Conservation (phyloP, 345 rosid genomes). For the Triadica sebifera region DNA sequence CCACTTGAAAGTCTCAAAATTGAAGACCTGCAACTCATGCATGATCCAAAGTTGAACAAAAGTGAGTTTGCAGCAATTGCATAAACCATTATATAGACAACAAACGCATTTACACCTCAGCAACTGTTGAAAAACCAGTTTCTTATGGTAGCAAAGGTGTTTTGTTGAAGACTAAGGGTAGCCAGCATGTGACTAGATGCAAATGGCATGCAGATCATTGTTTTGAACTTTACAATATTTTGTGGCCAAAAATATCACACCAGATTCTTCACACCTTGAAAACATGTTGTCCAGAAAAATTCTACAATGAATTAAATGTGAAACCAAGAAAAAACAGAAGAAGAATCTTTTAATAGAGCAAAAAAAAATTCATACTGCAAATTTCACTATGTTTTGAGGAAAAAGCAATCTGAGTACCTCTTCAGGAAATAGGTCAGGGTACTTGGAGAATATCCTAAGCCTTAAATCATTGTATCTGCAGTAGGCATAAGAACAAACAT, state of each 20-base stretch:
- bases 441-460: constrained; percentile 79
- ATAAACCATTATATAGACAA: not conserved
- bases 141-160: not conserved
- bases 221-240: not conserved
- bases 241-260: not conserved
- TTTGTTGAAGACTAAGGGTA: not conserved
- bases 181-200: not conserved
- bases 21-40: constrained; percentile 60
- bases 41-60: constrained; percentile 20
- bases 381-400: constrained; percentile 8
- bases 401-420: constrained; percentile 45
- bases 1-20: constrained; percentile 89
- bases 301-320: not conserved
- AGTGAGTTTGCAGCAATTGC: not conserved
- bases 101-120: not conserved
- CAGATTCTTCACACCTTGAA: not conserved
- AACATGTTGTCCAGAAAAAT: not conserved
- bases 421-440: constrained; percentile 83
- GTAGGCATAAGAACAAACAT: constrained; percentile 2
- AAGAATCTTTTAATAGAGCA: not conserved
- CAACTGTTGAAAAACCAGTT: not conserved
- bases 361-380: not conserved
- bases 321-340: not conserved
- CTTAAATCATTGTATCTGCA: constrained; percentile 78
- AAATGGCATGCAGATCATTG: not conserved